A percentile compares a stretch with the other conserved stretches of the same genome.
Evolutionary conservation across 2,329 filamentous ascomycete species (phyloP).

Genomic region (Nigrospora oryzae): DNA sequence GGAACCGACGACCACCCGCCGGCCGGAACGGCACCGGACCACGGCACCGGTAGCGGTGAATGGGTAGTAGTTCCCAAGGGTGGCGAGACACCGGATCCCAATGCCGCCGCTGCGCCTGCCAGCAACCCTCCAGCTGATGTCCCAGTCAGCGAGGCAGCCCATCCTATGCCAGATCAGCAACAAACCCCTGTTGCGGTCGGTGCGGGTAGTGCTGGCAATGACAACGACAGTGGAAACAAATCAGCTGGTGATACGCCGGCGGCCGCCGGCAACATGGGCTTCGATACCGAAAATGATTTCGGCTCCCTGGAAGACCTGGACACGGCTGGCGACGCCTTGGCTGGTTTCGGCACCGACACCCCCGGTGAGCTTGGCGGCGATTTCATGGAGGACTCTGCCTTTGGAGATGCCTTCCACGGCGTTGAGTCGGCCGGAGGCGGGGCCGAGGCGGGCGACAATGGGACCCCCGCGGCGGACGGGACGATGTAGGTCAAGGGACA

Average conservation of each 20-base stretch:
- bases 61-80: constrained; percentile 70
- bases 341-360: constrained; percentile 47
- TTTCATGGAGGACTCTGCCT: constrained; percentile 66
- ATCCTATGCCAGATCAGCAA: constrained; percentile 12
- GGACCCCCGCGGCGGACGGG: constrained; percentile 16
- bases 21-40: constrained; percentile 34
- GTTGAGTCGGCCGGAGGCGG: constrained; percentile 26
- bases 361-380: constrained; percentile 47
- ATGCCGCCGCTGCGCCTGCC: constrained; percentile 7
- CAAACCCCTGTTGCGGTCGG: not conserved
- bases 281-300: constrained; percentile 50
- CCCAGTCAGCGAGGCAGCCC: constrained; percentile 12
- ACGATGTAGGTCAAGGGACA: constrained; percentile 11
- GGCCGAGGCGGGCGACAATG: constrained; percentile 10
- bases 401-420: constrained; percentile 74
- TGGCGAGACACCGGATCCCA: constrained; percentile 33
- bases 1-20: constrained; percentile 34
- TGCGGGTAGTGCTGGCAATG: not conserved
- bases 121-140: constrained; percentile 3
- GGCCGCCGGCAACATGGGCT: constrained; percentile 22
- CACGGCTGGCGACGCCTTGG: constrained; percentile 63
- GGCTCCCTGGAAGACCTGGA: constrained; percentile 58
- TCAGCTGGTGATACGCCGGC: constrained; percentile 37
- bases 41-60: constrained; percentile 49
- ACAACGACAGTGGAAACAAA: not conserved